Conservation (phyloP, 257 asterid species). For the Catharanthus roseus region DNA sequence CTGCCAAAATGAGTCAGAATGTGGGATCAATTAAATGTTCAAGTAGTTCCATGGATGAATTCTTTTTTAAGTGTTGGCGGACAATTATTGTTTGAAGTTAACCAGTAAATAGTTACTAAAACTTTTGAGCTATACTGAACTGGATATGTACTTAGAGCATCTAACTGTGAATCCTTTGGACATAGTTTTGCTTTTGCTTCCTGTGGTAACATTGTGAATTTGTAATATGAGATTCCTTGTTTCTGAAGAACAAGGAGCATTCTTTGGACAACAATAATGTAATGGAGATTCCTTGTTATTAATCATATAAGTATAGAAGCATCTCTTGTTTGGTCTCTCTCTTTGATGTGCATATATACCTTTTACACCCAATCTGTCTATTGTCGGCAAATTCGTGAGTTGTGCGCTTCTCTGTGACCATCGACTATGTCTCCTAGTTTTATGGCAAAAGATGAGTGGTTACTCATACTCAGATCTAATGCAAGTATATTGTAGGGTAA, state of each 20-base stretch:
- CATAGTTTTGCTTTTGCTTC: background rate
- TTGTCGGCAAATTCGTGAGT: background rate
- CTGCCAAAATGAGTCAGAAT: background rate
- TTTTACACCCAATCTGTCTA: background rate
- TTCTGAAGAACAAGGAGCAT: background rate
- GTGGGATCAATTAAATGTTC: background rate
- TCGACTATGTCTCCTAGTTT: background rate
- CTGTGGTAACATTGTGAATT: background rate
- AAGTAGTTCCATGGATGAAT: background rate
- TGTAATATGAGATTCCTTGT: background rate
- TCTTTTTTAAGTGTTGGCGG: background rate
- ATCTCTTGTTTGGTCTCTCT: background rate
- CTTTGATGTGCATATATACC: background rate
- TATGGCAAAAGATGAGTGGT: background rate
- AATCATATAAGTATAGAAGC: too few species aligned
- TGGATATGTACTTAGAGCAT: background rate
- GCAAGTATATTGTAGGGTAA: background rate
- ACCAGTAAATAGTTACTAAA: too few species aligned
- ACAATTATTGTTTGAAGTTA: background rate
- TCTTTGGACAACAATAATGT: background rate
- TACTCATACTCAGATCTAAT: too few species aligned
- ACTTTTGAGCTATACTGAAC: background rate
- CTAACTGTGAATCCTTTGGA: background rate
- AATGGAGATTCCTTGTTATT: too few species aligned
- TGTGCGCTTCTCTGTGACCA: background rate